Evolutionary conservation across 495 filamentous ascomycete species (phyloP), one percentile per base, ranked within the genome.

Genomic region (Daldinia grandis): DNA sequence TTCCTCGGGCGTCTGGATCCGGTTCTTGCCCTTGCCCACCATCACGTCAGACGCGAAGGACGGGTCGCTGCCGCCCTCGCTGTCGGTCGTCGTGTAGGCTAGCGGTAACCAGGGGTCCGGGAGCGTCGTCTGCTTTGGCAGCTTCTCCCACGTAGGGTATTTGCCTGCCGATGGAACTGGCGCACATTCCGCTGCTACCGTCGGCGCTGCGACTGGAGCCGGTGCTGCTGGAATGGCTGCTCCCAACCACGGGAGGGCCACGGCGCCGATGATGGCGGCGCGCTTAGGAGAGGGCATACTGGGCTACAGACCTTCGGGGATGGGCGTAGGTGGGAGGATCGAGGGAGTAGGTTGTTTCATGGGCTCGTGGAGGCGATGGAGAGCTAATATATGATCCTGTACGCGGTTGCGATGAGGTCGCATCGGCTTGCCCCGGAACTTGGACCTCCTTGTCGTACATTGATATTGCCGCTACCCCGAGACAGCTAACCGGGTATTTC

Each of bases 41-140:
- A 78, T 76, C 35, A 82, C 74, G 66, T 84, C 82, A 38, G 69
- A 60, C 10, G 77, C 76, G 53, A 79, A 80, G 7, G 58, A 62
- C 1, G 73, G 63, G 15, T 76, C 77, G 25, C 61, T 63, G 19
- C 74, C 72, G 42, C 57, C 72, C 17, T 77, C 77, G 62, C 78
- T 79, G 61, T 81, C 77, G 3, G 74, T 78, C 8, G 78, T 78
- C 47, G 78, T 82, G 69, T 80, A 81, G 28, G 78, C 76, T n/a
- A 85, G 79, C 14, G 83, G 81, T 9, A 83, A 76, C 76, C 84
- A 86, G 0, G 84, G 84, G 64, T 85, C 84, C 6, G 84, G 84
- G 4, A 85, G 70, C 4, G 81, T 81, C 28, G 80, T 76, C 58
- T 81, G 80, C 9, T 69, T 63, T 0, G 82, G 80, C 15, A 82